Percentiles rank a stretch among this genome's conserved stretches.
Conservation (phyloP, 2,329 filamentous ascomycete species). For the Fusarium succisae region DNA sequence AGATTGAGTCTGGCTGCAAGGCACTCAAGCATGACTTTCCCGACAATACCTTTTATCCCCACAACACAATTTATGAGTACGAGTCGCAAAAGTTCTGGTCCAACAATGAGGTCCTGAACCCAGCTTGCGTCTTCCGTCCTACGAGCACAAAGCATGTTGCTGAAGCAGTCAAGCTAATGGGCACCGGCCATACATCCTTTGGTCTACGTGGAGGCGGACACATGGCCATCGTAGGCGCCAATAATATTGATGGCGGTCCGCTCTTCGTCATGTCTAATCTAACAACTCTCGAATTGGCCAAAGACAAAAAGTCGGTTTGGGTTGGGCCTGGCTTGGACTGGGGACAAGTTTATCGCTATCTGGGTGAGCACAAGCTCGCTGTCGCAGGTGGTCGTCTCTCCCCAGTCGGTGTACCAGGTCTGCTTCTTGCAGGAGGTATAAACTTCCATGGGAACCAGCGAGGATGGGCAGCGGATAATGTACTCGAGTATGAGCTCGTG, state of each 20-base stretch:
- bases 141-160: constrained; percentile 2
- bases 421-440: constrained; percentile 30
- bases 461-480: constrained; percentile 43
- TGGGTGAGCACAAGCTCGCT: constrained; percentile 8
- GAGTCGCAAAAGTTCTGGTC: constrained; percentile 28
- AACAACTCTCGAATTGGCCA: constrained; percentile 9
- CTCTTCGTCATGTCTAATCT: constrained; percentile 30
- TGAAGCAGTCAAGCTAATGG: not conserved
- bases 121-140: constrained; percentile 25
- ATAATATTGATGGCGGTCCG: constrained; percentile 27
- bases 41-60: not conserved
- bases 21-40: constrained; percentile 3
- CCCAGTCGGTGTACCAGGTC: constrained; percentile 27
- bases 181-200: not conserved
- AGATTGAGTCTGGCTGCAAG: not conserved
- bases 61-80: constrained; percentile 5
- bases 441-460: constrained; percentile 39
- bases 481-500: constrained; percentile 54
- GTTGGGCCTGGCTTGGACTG: constrained; percentile 29
- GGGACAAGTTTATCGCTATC: constrained; percentile 29
- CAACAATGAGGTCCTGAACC: constrained; percentile 12
- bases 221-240: constrained; percentile 33
- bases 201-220: constrained; percentile 35
- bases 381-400: constrained; percentile 29
- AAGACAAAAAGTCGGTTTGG: constrained; percentile 19